Evolutionary conservation across 345 rosid genomes (phyloP).

Genomic region (Hibiscus tridactylites): DNA sequence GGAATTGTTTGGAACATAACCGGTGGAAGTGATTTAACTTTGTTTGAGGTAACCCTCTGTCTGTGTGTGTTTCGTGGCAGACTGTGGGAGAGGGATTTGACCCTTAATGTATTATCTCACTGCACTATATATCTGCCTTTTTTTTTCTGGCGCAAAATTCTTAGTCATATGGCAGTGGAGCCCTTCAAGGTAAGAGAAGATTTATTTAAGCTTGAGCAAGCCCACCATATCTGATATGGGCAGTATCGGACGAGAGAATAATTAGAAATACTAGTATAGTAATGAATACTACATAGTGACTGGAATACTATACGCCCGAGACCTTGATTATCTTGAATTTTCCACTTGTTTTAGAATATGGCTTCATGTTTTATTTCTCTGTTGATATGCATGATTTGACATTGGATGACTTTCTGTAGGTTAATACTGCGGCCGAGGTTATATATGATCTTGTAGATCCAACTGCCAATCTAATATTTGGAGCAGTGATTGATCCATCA

Average conservation of each 20-base stretch:
- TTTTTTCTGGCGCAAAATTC: background rate
- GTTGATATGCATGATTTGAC: background rate
- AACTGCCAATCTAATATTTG: constrained; percentile 86
- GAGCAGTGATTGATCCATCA: constrained; percentile 89
- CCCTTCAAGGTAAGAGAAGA: background rate
- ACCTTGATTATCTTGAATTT: background rate
- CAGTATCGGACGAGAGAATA: too few relatives aligned
- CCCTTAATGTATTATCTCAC: background rate
- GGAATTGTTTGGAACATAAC: constrained; percentile 99
- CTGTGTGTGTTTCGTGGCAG: background rate
- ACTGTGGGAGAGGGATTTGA: background rate
- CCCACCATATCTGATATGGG: background rate
- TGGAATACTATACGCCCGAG: background rate
- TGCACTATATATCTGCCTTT: too few relatives aligned
- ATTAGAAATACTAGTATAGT: too few relatives aligned
- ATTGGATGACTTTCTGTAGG: constrained; percentile 30
- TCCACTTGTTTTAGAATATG: background rate
- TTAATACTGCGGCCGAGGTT: constrained; percentile 95
- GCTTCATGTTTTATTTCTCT: background rate
- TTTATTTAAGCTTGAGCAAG: background rate
- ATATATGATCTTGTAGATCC: constrained; percentile 97
- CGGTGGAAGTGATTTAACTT: constrained; percentile 84
- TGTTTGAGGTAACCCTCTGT: constrained; percentile 59
- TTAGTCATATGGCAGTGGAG: background rate
- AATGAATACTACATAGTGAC: background rate